Evolutionary conservation across 805 yeast genomes (phyloP).

Genomic region (Vanderwaltozyma yarrowii): DNA sequence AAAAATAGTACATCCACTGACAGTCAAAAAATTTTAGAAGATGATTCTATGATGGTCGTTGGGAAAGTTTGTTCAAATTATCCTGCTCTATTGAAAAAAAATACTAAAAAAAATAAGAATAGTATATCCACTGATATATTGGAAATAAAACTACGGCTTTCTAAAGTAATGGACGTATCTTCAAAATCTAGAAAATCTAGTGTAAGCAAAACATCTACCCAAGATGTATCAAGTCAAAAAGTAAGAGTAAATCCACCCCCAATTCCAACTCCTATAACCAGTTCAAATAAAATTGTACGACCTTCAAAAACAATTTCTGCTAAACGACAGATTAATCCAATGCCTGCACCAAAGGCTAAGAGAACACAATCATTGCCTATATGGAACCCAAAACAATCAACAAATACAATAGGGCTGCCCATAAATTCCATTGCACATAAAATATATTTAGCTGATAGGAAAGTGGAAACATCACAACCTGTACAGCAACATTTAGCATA

Average conservation of each 20-base stretch:
- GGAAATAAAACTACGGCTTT: conserved; percentile 25
- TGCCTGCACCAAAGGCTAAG: conserved; percentile 37
- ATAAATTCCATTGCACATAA: conserved; percentile 27
- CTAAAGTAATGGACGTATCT: conserved; percentile 16
- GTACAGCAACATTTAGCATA: not conserved
- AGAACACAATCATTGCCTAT: conserved; percentile 38
- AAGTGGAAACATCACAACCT: conserved; percentile 10
- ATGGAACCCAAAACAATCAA: conserved; percentile 20
- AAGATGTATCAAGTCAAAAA: not conserved
- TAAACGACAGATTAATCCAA: conserved; percentile 32
- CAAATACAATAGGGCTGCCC: conserved; percentile 8
- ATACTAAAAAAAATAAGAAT: too few species aligned
- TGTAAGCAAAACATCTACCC: too few species aligned
- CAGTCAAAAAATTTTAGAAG: not conserved
- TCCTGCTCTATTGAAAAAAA: conserved; percentile 19
- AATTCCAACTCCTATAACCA: not conserved
- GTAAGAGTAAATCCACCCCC: not conserved
- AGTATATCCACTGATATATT: conserved; percentile 15
- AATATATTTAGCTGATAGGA: conserved; percentile 26
- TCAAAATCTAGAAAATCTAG: too few species aligned
- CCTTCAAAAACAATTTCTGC: not conserved
- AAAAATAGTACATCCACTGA: conserved; percentile 4
- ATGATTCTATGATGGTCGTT: conserved; percentile 8
- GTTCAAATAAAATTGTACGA: not conserved
- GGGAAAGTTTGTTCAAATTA: conserved; percentile 29